Base-by-base conservation (phyloP, 2,329 filamentous ascomycete genomes). In the Aspergillus sp. region DNA sequence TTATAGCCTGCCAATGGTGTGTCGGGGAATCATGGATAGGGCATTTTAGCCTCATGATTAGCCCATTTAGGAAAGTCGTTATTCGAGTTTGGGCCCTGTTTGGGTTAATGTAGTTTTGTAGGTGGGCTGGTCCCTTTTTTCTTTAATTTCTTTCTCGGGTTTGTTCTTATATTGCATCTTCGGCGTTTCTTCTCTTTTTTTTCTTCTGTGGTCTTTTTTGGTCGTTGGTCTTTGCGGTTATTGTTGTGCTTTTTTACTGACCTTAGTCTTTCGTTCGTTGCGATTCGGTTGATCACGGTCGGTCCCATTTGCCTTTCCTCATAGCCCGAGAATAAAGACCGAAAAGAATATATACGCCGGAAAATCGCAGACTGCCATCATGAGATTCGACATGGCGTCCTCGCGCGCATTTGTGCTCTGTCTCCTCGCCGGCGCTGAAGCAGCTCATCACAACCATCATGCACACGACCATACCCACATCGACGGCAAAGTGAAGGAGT, bases 361-460 rank as follows among this genome's bases (percentile, higher is more conserved):
- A 45, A 17, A 45, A 32, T 30, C 25, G 25, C 25, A 20, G 30
- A 43, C 20, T 48, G 46, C 51, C 54, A 57, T 44, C 39, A 70
- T 70, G 67, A 68, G 64, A 60, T 55, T 67, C 48, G 50, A 60
- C 48, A 59, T 66, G 50, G 49, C 62, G 46, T 57, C 62, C n/a
- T 56, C 60, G 48, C 52, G 60, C 52, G 60, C 66, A 17, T 61
- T 59, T 33, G 64, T 63, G 50, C 59, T 71, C 39, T 59, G 65
- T n/a, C 57, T 72, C 49, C 53, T 67, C 49, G 63, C 64, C 41
- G 57, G 65, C 19, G 59, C 62, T 20, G 63, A 71, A 46, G 68
- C 67, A 27, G 58, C 61, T 7, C 39, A 42, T 15, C 53, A 53
- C 19, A 19, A 25, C 15, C 53, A 48, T 23, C 67, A 67, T 44